A percentile compares a stretch with the other conserved stretches of the same genome.
Conservation (phyloP, 352 stramenopile genomes). For the Globisporangium iwayamae region DNA sequence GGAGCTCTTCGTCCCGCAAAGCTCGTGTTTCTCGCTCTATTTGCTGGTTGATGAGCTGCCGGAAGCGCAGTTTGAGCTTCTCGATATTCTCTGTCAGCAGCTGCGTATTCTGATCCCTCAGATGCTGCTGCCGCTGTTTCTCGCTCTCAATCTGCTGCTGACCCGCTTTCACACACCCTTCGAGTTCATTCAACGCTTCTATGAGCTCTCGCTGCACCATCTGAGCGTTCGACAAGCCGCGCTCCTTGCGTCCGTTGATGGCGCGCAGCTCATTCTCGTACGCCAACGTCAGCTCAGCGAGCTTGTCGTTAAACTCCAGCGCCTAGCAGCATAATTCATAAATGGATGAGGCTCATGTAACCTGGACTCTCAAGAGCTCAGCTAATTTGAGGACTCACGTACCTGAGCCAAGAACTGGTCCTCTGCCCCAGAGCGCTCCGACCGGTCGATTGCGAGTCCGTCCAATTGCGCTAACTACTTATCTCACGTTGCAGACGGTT, state of each 20-base stretch:
- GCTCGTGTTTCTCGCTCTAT: conserved; percentile 20
- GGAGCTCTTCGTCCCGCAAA: conserved; percentile 27
- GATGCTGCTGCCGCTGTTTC: conserved; percentile 33
- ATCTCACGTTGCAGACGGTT: background rate
- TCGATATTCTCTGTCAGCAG: conserved; percentile 36
- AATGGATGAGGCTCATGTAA: too few relatives aligned
- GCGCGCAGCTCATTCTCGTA: conserved; percentile 57
- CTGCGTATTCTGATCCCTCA: conserved; percentile 38
- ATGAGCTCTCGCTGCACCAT: conserved; percentile 69
- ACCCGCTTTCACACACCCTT: conserved; percentile 38
- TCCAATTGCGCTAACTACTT: conserved; percentile 49
- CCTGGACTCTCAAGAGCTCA: too few relatives aligned
- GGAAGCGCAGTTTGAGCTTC: conserved; percentile 28
- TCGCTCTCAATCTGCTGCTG: conserved; percentile 45
- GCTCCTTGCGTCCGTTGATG: conserved; percentile 39
- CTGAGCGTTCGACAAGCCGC: conserved; percentile 39
- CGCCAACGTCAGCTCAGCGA: conserved; percentile 45
- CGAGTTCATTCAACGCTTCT: conserved; percentile 52
- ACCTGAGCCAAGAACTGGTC: conserved; percentile 54
- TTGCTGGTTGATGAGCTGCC: conserved; percentile 17
- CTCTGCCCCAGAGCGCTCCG: conserved; percentile 35
- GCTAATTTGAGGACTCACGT: background rate
- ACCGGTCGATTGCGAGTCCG: conserved; percentile 28
- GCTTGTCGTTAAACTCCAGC: conserved; percentile 63
- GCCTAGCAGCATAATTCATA: conserved; percentile 17